These are phyloP conservation scores for Cyamopsis tetragonoloba DNA, from an alignment of 306 rosid species.

Conservation along the genomic window DNA sequence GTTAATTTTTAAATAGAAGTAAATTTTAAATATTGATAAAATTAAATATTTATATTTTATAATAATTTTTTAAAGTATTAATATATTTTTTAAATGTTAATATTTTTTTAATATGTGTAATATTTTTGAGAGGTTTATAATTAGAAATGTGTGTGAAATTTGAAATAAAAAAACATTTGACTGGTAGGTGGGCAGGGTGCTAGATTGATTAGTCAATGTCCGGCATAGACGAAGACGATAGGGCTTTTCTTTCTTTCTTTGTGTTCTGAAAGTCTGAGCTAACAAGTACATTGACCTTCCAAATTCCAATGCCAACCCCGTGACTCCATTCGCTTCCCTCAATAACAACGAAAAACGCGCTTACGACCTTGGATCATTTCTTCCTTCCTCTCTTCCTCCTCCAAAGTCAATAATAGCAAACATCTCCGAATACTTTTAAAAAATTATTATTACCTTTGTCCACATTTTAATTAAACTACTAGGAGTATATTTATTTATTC, in stretches of 20 bases:
- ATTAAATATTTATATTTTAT: too few species aligned
- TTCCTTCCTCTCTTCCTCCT: background rate
- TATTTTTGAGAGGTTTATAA: too few species aligned
- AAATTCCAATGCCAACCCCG: conserved; percentile 1
- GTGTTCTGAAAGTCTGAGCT: background rate
- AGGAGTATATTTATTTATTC: background rate
- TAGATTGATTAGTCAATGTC: background rate
- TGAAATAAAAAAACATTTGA: background rate
- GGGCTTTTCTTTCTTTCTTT: background rate
- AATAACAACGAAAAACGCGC: conserved; percentile 21
- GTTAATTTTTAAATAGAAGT: too few species aligned
- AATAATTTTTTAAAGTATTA: too few species aligned
- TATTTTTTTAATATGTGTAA: background rate
- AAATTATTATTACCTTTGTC: background rate
- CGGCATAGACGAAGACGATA: background rate
- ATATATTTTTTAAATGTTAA: background rate
- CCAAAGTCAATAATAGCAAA: conserved; percentile 28
- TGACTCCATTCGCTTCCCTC: background rate
- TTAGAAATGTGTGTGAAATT: too few species aligned
- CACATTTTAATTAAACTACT: background rate
- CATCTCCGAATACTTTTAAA: conserved; percentile 3
- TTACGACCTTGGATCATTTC: background rate
- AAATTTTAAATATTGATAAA: too few species aligned
- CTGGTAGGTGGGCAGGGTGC: too few species aligned
- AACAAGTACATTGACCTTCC: background rate